Conservation (phyloP, 2,329 filamentous ascomycete genomes). For the Sphaerulina populicola region DNA sequence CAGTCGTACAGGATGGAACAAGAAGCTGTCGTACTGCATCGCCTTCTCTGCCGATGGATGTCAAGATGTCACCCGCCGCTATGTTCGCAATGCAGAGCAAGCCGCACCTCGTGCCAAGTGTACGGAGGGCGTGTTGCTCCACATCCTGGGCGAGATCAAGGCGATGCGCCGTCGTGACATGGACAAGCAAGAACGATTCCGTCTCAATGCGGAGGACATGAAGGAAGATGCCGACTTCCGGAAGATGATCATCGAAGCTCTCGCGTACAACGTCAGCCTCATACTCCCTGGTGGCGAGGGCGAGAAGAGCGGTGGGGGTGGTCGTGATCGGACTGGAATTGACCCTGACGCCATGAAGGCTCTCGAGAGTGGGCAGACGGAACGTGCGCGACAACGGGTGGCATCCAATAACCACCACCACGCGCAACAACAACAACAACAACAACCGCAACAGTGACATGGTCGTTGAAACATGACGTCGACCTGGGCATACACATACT, state of each 20-base stretch:
- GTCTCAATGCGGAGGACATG: slow-evolving; percentile 70
- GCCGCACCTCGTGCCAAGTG: slow-evolving; percentile 68
- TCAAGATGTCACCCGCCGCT: slow-evolving; percentile 59
- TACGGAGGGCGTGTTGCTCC: slow-evolving; percentile 81
- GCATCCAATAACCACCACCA: slow-evolving; percentile 31
- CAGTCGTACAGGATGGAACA: slow-evolving; percentile 62
- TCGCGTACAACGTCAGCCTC: slow-evolving; percentile 63
- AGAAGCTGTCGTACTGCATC: slow-evolving; percentile 94
- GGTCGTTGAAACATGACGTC: not conserved
- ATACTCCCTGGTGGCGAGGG: slow-evolving; percentile 48
- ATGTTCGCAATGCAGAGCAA: slow-evolving; percentile 62
- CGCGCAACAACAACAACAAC: slow-evolving; percentile 20
- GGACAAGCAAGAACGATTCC: slow-evolving; percentile 75
- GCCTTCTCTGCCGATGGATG: slow-evolving; percentile 87
- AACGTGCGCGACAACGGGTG: slow-evolving; percentile 19
- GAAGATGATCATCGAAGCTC: slow-evolving; percentile 62
- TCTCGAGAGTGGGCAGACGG: slow-evolving; percentile 38
- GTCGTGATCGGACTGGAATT: slow-evolving; percentile 21
- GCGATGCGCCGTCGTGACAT: slow-evolving; percentile 74
- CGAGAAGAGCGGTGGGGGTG: slow-evolving; percentile 13
- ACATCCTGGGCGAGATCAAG: slow-evolving; percentile 87
- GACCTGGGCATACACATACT: slow-evolving; percentile 1
- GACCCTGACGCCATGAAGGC: slow-evolving; percentile 43
- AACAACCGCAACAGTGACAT: slow-evolving; percentile 6
- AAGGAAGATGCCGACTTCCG: slow-evolving; percentile 68